Evolutionary conservation across 2,329 filamentous ascomycete genomes (phyloP), one percentile per base, ranked within the genome.

Genomic region (Fusarium sp.): DNA sequence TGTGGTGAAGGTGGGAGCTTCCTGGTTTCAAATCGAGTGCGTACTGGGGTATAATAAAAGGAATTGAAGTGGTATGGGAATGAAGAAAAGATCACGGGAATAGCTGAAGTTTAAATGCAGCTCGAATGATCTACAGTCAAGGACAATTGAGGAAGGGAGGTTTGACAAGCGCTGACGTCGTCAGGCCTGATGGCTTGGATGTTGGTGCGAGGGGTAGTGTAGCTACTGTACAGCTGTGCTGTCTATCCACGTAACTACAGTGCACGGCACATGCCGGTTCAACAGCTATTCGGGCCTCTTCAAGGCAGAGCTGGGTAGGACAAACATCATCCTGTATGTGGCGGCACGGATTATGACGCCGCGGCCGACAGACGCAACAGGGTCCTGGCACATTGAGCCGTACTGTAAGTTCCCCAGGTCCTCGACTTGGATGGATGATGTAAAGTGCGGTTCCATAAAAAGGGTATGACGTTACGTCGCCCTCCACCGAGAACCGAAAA

Each of bases 291-390:
- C 32, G n/a, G 32, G 32, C 32, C 32, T 56, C 32, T 20, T 73
- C 66, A 61, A 67, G 54, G 66, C 40, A 61, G 32, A 60, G 54
- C 40, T 40, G 20, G 30, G 62, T 40, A 61, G n/a, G 22, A 61
- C 27, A 62, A 35, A 45, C 40, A 61, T 50, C 54, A 59, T 70
- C 56, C 47, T 38, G 64, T 65, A 65, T 63, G 68, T 71, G 71
- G 71, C 71, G 59, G 68, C 60, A 63, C 68, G 37, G 60, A 27
- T 60, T 61, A 74, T 74, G 71, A 74, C 72, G 72, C 71, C 71
- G 47, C 43, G 54, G 68, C 62, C 68, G 61, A 72, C 71, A 54
- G 56, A 69, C 69, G 64, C 52, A 56, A 38, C 47, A 43, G 45
- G 33, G 32, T 40, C 20, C n/a, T 40, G 69, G n/a, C 60, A 66